phyloP scores from a whole-genome alignment of 306 rosid genomes.

The Prosopis cineraria region DNA sequence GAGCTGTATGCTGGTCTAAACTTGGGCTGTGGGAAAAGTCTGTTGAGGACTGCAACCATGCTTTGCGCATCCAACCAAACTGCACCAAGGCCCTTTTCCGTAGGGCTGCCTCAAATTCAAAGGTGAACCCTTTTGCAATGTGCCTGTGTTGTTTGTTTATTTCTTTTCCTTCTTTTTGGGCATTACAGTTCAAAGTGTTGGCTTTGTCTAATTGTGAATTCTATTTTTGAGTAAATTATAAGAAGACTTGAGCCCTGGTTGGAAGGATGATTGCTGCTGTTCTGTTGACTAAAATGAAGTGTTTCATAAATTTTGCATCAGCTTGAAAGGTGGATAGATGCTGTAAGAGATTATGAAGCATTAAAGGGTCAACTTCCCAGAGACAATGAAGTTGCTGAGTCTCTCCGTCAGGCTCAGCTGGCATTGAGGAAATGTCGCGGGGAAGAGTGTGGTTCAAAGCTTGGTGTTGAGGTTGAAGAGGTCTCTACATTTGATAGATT shows the following conservation, averaged over 20 bases:
- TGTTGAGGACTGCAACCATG: conserved; percentile 79
- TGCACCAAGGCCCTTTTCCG: conserved; percentile 84
- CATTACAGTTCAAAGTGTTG: background rate
- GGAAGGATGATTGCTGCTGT: background rate
- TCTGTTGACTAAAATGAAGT: conserved; percentile 1
- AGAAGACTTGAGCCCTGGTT: background rate
- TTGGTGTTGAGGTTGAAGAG: conserved; percentile 80
- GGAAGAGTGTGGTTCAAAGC: conserved; percentile 43
- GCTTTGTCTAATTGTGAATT: background rate
- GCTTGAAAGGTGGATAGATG: conserved; percentile 92
- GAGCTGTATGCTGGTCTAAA: conserved; percentile 94
- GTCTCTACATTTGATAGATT: conserved; percentile 66
- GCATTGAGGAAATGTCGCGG: conserved; percentile 60
- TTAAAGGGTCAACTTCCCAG: conserved; percentile 74
- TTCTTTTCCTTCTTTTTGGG: background rate
- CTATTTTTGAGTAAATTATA: background rate
- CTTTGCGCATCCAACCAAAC: conserved; percentile 74
- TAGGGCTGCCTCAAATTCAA: conserved; percentile 77
- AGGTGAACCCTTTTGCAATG: conserved; percentile 47
- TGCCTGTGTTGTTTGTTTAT: background rate
- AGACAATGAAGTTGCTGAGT: conserved; percentile 74
- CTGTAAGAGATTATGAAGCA: conserved; percentile 73
- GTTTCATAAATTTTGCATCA: conserved; percentile 22
- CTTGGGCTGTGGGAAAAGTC: conserved; percentile 88
- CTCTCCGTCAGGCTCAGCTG: conserved; percentile 65